phyloP scores from a whole-genome alignment of 2,329 filamentous ascomycete species.

The Fusarium torreyae region DNA sequence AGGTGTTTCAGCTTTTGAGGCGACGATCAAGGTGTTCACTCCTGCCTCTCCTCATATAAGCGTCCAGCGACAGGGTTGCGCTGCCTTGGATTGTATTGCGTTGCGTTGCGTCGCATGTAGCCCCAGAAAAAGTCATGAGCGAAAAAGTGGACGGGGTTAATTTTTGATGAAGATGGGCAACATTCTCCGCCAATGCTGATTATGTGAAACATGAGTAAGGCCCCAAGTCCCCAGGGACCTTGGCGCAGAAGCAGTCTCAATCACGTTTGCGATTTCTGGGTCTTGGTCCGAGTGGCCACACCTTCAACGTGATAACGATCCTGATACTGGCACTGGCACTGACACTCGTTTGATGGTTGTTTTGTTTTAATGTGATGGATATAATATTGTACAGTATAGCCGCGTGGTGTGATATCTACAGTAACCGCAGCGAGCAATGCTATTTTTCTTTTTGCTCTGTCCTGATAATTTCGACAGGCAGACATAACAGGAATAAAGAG shows the following conservation, averaged over 20 bases:
- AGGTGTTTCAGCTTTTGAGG: conserved; percentile 28
- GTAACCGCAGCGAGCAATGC: not conserved
- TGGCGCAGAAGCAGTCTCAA: conserved; percentile 16
- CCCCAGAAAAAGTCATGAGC: conserved; percentile 22
- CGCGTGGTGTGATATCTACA: not conserved
- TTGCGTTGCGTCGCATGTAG: conserved; percentile 26
- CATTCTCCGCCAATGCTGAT: conserved; percentile 26
- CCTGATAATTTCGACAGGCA: not conserved
- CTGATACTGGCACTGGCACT: too few relatives aligned
- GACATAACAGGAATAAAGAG: conserved; percentile 6
- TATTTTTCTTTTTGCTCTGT: conserved; percentile 11
- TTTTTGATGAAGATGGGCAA: conserved; percentile 33
- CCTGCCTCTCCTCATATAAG: not conserved
- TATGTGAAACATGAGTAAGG: conserved; percentile 35
- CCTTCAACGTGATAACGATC: conserved; percentile 21
- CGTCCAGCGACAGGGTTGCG: not conserved
- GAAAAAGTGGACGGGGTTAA: conserved; percentile 11
- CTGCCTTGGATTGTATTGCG: conserved; percentile 1
- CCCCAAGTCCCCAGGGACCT: conserved; percentile 6
- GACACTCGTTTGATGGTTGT: conserved; percentile 2
- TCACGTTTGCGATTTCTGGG: conserved; percentile 31
- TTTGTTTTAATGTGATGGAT: conserved; percentile 19
- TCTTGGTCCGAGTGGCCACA: conserved; percentile 19
- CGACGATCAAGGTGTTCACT: conserved; percentile 13
- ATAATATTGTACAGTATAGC: conserved; percentile 19